Percentiles rank a stretch among this genome's conserved stretches.
These are phyloP conservation scores for Chlamydomonas eustigma DNA, from an alignment of 139 green algal genomes.

Conservation along the genomic window DNA sequence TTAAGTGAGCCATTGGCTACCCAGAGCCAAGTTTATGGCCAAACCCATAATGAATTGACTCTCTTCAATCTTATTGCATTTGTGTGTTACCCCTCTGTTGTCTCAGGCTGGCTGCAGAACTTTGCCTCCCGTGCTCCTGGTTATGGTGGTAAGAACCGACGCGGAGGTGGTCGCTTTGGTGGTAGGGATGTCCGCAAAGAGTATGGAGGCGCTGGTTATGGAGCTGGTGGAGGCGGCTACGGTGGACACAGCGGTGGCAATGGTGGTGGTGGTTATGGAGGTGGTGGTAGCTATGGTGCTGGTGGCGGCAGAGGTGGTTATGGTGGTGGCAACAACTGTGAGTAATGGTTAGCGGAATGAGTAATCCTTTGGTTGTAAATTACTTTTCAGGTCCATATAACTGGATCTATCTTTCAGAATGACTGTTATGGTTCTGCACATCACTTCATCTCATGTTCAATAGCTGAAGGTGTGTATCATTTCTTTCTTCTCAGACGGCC, in stretches of 20 bases:
- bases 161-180: conserved; percentile 73
- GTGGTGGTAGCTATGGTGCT: conserved; percentile 13
- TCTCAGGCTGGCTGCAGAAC: conserved; percentile 77
- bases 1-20: not conserved
- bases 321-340: not conserved
- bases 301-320: not conserved
- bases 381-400: not conserved
- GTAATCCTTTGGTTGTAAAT: not conserved
- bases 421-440: too few relatives aligned
- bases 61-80: not conserved
- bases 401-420: too few relatives aligned
- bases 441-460: not conserved
- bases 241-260: conserved; percentile 30
- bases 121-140: conserved; percentile 60
- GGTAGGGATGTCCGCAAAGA: conserved; percentile 87
- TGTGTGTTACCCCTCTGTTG: not conserved
- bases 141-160: conserved; percentile 48
- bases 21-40: not conserved
- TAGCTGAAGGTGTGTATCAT: too few relatives aligned
- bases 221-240: conserved; percentile 32
- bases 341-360: not conserved
- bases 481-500: not conserved
- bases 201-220: conserved; percentile 43
- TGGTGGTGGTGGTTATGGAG: conserved; percentile 5
- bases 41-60: not conserved